Percentiles rank a stretch among this genome's conserved stretches.
Evolutionary conservation across 75 land plant genomes (phyloP).

Genomic region (Adiantum capillusveneris): DNA sequence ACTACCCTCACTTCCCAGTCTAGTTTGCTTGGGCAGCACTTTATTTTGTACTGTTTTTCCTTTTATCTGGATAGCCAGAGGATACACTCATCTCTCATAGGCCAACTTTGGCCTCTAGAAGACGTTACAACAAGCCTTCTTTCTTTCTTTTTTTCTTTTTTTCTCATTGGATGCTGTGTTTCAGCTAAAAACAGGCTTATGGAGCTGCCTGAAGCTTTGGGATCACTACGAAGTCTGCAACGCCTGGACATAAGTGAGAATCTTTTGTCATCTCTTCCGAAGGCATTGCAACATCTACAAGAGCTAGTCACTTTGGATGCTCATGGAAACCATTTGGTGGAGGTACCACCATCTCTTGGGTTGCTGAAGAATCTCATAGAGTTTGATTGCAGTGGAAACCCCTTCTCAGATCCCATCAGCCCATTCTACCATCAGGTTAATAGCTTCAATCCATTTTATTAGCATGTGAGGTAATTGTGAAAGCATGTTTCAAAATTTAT

Average conservation of each 20-base stretch:
- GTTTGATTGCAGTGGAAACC: slow-evolving; percentile 27
- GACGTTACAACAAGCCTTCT: too few relatives aligned
- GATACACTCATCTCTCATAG: too few relatives aligned
- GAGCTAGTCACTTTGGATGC: slow-evolving; percentile 22
- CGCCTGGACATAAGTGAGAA: slow-evolving; percentile 25
- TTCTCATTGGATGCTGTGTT: too few relatives aligned
- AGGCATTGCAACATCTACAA: slow-evolving; percentile 13
- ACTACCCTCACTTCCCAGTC: too few relatives aligned
- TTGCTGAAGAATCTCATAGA: slow-evolving; percentile 24
- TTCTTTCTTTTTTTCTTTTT: too few relatives aligned
- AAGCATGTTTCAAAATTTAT: neutral
- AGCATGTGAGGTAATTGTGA: too few relatives aligned
- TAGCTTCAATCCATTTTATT: neutral
- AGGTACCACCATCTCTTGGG: slow-evolving; percentile 23
- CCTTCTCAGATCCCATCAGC: slow-evolving; percentile 20
- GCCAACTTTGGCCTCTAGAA: too few relatives aligned
- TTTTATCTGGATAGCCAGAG: too few relatives aligned
- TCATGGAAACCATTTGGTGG: slow-evolving; percentile 15
- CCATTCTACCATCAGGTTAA: slow-evolving; percentile 20
- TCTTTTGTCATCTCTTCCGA: slow-evolving; percentile 19
- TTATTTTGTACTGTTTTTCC: too few relatives aligned
- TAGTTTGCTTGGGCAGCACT: too few relatives aligned
- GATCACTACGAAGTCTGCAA: slow-evolving; percentile 14
- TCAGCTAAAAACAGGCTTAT: slow-evolving; percentile 23
- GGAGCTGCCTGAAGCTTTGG: slow-evolving; percentile 19